These are phyloP conservation scores for Aureobasidium vineae DNA, from an alignment of 2,329 filamentous ascomycete genomes.

Conservation along the genomic window DNA sequence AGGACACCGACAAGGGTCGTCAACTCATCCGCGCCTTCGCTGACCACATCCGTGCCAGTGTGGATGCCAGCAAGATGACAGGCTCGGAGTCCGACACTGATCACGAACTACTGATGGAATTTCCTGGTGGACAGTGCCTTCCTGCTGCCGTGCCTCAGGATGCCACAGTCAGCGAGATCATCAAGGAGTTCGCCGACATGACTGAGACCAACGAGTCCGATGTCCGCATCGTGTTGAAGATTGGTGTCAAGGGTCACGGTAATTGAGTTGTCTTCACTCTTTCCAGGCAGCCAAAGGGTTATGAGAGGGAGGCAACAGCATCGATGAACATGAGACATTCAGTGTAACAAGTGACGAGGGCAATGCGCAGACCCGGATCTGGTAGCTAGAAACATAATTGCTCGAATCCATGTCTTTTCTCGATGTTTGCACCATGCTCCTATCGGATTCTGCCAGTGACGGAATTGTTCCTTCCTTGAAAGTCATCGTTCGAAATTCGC, in stretches of 20 bases:
- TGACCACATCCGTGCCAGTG: constrained; percentile 6
- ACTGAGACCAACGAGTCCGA: not conserved
- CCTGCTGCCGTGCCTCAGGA: not conserved
- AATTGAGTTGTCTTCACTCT: not conserved
- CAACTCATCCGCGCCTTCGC: not conserved
- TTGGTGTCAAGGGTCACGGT: not conserved
- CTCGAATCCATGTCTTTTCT: not conserved
- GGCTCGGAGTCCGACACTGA: not conserved
- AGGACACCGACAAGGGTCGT: not conserved
- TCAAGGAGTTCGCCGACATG: not conserved
- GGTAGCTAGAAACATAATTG: not conserved
- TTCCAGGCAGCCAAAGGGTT: not conserved
- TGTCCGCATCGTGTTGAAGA: not conserved
- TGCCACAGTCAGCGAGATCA: not conserved
- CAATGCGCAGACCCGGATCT: not conserved
- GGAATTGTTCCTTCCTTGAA: not conserved
- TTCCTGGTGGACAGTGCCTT: not conserved
- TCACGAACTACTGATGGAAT: not conserved
- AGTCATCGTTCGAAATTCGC: not conserved
- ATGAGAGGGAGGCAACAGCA: not conserved
- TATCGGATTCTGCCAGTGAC: not conserved
- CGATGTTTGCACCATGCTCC: too few species aligned
- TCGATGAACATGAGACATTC: not conserved
- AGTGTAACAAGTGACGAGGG: not conserved
- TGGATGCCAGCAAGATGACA: not conserved